Evolutionary conservation across 2,329 filamentous ascomycete species (phyloP).

Genomic region (Colletotrichum orchidophilum): DNA sequence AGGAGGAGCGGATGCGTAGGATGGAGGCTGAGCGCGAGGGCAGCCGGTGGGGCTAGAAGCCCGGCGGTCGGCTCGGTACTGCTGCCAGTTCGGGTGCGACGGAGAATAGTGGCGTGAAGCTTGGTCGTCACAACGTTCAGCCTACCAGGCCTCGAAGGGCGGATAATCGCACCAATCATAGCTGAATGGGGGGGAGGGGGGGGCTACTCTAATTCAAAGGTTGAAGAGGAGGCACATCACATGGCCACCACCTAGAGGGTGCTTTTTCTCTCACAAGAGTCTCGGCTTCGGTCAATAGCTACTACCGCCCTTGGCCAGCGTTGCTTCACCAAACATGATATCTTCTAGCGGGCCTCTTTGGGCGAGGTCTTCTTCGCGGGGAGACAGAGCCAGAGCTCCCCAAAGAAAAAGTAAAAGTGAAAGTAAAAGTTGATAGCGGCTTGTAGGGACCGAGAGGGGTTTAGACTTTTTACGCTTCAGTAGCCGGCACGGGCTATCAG

Average conservation of each 20-base stretch:
- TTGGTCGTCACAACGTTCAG: slow-evolving; percentile 7
- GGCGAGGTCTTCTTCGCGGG: background rate
- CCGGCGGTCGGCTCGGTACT: background rate
- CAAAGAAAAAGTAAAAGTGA: background rate
- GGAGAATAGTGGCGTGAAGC: background rate
- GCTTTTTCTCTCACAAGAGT: too few species aligned
- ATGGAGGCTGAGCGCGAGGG: slow-evolving; percentile 69
- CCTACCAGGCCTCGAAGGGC: background rate
- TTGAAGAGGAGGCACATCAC: background rate
- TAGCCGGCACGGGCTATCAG: slow-evolving; percentile 5
- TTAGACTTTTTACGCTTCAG: slow-evolving; percentile 20
- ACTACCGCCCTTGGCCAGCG: too few species aligned
- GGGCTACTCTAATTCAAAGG: background rate
- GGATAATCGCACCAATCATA: slow-evolving; percentile 7
- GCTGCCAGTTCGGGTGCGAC: background rate
- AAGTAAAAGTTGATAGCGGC: background rate
- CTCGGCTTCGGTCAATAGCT: too few species aligned
- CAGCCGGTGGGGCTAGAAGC: slow-evolving; percentile 55
- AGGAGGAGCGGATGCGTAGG: slow-evolving; percentile 63
- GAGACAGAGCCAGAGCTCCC: background rate
- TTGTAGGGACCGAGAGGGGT: background rate
- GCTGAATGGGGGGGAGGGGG: background rate
- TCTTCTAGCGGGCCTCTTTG: too few species aligned
- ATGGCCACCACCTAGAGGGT: background rate
- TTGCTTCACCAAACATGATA: too few species aligned